Evolutionary conservation across 2,329 filamentous ascomycete genomes (phyloP).

Genomic region (Aspergillus persii): DNA sequence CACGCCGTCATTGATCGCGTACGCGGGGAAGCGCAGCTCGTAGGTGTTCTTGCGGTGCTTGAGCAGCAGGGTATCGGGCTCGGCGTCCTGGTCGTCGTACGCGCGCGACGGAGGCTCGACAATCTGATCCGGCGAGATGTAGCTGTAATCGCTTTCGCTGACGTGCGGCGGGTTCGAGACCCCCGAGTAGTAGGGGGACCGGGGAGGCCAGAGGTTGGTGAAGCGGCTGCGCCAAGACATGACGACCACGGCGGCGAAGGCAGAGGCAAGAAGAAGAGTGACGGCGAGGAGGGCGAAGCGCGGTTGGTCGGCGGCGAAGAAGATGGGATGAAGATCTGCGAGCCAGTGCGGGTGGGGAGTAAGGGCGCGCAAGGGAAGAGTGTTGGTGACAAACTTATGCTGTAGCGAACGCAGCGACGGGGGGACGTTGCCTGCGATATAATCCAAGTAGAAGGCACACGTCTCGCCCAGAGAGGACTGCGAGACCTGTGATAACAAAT

Average conservation of each 20-base stretch:
- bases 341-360: slow-evolving; percentile 20
- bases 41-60: slow-evolving; percentile 43
- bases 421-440: slow-evolving; percentile 32
- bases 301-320: slow-evolving; percentile 22
- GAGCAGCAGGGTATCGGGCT: slow-evolving; percentile 45
- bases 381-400: slow-evolving; percentile 28
- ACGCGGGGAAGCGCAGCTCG: slow-evolving; percentile 45
- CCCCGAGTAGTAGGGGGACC: slow-evolving; percentile 30
- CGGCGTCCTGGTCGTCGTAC: slow-evolving; percentile 25
- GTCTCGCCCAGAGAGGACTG: slow-evolving; percentile 42
- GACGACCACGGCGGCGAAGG: slow-evolving; percentile 33
- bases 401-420: slow-evolving; percentile 32
- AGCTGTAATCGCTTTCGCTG: slow-evolving; percentile 39
- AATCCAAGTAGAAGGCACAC: slow-evolving; percentile 39
- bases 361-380: slow-evolving; percentile 21
- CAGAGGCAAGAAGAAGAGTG: slow-evolving; percentile 20
- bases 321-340: slow-evolving; percentile 6
- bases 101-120: slow-evolving; percentile 23
- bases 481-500: slow-evolving; percentile 36
- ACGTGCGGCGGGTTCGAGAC: slow-evolving; percentile 32
- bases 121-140: slow-evolving; percentile 38
- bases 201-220: slow-evolving; percentile 30
- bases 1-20: slow-evolving; percentile 46
- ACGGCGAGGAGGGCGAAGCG: slow-evolving; percentile 23
- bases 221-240: slow-evolving; percentile 33